Conservation (phyloP, 2,329 filamentous ascomycete species). For the Pleoardoris graminearum region DNA sequence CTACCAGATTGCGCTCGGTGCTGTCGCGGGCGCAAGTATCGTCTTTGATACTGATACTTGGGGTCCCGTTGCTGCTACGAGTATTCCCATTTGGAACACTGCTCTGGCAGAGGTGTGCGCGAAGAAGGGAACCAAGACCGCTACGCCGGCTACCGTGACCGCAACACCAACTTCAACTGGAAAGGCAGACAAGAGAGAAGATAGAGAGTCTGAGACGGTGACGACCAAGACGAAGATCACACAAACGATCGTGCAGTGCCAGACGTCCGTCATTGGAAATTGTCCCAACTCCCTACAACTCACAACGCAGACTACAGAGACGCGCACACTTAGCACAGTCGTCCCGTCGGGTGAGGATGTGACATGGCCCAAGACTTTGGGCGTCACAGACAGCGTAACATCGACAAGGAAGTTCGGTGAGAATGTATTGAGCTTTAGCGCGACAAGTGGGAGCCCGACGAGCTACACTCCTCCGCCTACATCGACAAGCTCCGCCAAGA, state of each 20-base stretch:
- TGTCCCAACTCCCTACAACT: conserved; percentile 58
- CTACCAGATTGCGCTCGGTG: conserved; percentile 58
- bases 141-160: conserved; percentile 15
- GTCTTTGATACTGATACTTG: conserved; percentile 51
- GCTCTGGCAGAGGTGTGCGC: conserved; percentile 53
- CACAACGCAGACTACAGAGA: conserved; percentile 45
- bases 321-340: conserved; percentile 48
- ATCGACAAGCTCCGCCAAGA: neutral
- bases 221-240: conserved; percentile 49
- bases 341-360: conserved; percentile 34
- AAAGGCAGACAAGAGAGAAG: conserved; percentile 17
- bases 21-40: conserved; percentile 58
- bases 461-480: conserved; percentile 48
- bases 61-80: conserved; percentile 54
- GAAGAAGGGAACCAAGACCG: conserved; percentile 19
- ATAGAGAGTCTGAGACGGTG: conserved; percentile 44
- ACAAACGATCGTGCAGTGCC: conserved; percentile 53
- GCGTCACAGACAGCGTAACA: conserved; percentile 35
- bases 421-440: conserved; percentile 41
- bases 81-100: conserved; percentile 59
- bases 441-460: conserved; percentile 51
- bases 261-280: conserved; percentile 48
- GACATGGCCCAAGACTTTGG: conserved; percentile 48
- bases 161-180: conserved; percentile 22
- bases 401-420: conserved; percentile 48